Evolutionary conservation across 495 filamentous ascomycete species (phyloP).

Genomic region (Aspergillus coremiiformis): DNA sequence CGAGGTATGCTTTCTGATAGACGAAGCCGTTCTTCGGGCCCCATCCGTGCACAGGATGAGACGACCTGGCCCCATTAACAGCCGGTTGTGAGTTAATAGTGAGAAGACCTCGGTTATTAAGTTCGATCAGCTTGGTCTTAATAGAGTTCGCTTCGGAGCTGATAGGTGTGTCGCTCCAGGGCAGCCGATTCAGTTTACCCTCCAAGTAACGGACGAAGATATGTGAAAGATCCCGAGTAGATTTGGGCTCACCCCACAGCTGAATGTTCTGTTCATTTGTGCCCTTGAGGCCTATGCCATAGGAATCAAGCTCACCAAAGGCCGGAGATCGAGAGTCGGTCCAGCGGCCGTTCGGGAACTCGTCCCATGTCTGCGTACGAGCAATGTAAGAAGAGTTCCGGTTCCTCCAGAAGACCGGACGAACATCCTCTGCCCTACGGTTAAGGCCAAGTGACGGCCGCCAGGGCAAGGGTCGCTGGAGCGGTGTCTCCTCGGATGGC

Average conservation of each 20-base stretch:
- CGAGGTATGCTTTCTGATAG: slow-evolving; percentile 97
- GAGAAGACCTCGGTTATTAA: slow-evolving; percentile 81
- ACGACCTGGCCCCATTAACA: slow-evolving; percentile 85
- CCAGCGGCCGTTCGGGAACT: slow-evolving; percentile 99
- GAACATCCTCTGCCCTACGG: slow-evolving; percentile 87
- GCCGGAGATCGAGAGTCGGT: slow-evolving; percentile 95
- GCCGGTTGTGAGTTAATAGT: slow-evolving; percentile 98
- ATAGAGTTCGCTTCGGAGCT: slow-evolving; percentile 73
- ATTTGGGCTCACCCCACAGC: slow-evolving; percentile 83
- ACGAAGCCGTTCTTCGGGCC: slow-evolving; percentile 92
- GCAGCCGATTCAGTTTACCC: slow-evolving; percentile 71
- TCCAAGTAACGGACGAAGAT: slow-evolving; percentile 79
- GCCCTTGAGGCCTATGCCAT: slow-evolving; percentile 92
- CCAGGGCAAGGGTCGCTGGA: slow-evolving; percentile 86
- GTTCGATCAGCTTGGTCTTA: slow-evolving; percentile 61
- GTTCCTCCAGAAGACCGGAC: slow-evolving; percentile 98
- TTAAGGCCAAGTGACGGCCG: slow-evolving; percentile 85
- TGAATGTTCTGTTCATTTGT: slow-evolving; percentile 95
- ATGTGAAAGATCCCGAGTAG: slow-evolving; percentile 67
- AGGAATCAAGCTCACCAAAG: slow-evolving; percentile 93
- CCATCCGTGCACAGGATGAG: slow-evolving; percentile 84
- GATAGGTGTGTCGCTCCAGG: slow-evolving; percentile 91
- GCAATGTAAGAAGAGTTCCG: slow-evolving; percentile 90
- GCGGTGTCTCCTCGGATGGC: slow-evolving; percentile 65
- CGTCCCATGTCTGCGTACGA: slow-evolving; percentile 97